These are phyloP conservation scores for Colletotrichum spaethianum DNA, from an alignment of 2,329 filamentous ascomycete species.

Conservation along the genomic window DNA sequence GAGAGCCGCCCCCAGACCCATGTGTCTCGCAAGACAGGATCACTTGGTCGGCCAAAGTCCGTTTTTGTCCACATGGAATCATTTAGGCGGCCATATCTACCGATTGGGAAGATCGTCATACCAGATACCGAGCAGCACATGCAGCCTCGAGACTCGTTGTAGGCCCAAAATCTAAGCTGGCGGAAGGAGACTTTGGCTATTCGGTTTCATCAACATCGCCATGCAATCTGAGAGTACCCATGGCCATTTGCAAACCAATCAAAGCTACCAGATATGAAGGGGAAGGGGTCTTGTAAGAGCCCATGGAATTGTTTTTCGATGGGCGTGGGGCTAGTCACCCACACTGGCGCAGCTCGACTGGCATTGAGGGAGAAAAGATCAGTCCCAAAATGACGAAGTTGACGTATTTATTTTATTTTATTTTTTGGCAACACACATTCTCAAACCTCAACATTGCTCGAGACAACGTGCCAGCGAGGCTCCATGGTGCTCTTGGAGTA, in stretches of 20 bases:
- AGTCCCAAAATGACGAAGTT: neutral
- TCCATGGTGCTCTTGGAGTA: too few species aligned
- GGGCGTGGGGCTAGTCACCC: neutral
- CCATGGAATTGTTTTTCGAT: too few species aligned
- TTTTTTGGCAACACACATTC: too few species aligned
- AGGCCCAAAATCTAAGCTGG: neutral
- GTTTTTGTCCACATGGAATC: constrained; percentile 31
- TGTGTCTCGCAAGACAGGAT: constrained; percentile 33
- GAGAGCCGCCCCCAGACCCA: constrained; percentile 31
- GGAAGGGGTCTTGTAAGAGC: neutral
- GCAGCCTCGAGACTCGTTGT: constrained; percentile 19
- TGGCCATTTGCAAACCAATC: neutral
- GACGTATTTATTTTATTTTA: too few species aligned
- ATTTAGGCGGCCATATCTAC: constrained; percentile 19
- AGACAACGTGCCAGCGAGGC: too few species aligned
- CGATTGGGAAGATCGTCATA: constrained; percentile 22
- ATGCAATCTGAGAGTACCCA: constrained; percentile 2
- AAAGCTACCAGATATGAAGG: neutral
- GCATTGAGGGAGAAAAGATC: neutral
- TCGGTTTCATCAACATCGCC: constrained; percentile 24
- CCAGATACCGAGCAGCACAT: neutral
- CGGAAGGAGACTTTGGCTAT: neutral
- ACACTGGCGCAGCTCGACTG: neutral
- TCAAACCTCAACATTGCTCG: too few species aligned
- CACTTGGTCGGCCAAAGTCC: constrained; percentile 29